Evolutionary conservation across 345 rosid species (phyloP).

Genomic region (Corchorus capsularis): DNA sequence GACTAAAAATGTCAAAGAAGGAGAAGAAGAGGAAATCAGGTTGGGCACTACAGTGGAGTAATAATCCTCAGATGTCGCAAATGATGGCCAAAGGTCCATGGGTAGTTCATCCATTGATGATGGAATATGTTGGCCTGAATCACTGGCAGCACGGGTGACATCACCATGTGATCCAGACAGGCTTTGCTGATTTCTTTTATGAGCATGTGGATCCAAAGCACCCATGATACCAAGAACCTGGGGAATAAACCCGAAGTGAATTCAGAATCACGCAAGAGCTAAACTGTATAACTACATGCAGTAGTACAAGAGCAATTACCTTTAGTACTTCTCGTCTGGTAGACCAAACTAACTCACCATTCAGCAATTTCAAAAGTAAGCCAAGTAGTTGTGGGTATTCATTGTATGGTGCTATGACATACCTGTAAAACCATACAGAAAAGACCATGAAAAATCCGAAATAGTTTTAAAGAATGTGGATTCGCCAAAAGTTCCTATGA

Average conservation of each 20-base stretch:
- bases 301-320: conserved; percentile 48
- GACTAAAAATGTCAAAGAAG: conserved; percentile 17
- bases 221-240: conserved; percentile 99
- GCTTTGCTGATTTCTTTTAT: conserved; percentile 84
- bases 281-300: conserved; percentile 20
- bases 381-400: conserved; percentile 93
- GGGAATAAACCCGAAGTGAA: conserved; percentile 25
- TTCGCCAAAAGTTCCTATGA: background rate
- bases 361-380: conserved; percentile 90
- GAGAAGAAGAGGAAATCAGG: conserved; percentile 17
- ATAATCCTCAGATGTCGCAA: conserved; percentile 96
- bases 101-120: conserved; percentile 80
- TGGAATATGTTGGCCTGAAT: conserved; percentile 92
- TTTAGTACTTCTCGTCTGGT: conserved; percentile 97
- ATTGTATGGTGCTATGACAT: conserved; percentile 92
- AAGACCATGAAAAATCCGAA: conserved; percentile 9
- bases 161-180: conserved; percentile 87
- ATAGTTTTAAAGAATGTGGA: background rate
- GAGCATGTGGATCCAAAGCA: conserved; percentile 95
- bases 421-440: conserved; percentile 45
- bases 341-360: conserved; percentile 95
- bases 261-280: conserved; percentile 29
- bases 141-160: conserved; percentile 82
- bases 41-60: conserved; percentile 72
- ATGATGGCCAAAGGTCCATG: conserved; percentile 89